Evolutionary conservation across 208 protist genomes (phyloP).

Genomic region (Kentomonas sorsogonicus): DNA sequence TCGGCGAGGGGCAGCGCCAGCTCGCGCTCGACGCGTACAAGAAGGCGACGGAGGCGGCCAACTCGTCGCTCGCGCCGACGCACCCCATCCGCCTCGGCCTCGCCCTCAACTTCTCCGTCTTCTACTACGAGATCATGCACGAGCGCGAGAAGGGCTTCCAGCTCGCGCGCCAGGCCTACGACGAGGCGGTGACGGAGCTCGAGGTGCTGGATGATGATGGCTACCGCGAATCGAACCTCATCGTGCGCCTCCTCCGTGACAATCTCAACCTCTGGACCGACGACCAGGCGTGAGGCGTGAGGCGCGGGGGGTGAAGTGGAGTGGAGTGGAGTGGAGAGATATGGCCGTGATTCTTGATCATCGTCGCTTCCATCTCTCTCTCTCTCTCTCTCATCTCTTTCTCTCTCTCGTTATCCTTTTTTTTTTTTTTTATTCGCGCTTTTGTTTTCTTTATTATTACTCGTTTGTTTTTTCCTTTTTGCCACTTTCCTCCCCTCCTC

Average conservation of each 20-base stretch:
- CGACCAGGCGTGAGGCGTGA: constrained; percentile 57
- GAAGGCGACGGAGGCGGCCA: constrained; percentile 84
- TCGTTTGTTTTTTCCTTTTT: no score
- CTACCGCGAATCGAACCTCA: constrained; percentile 99
- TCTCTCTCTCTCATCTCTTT: constrained; percentile 1
- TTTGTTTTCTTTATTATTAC: no score
- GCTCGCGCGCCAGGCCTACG: constrained; percentile 92
- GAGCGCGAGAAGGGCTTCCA: constrained; percentile 91
- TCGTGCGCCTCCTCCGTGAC: constrained; percentile 98
- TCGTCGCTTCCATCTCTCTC: constrained; percentile 2
- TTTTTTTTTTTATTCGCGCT: no score
- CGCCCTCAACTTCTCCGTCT: constrained; percentile 99
- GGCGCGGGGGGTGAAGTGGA: constrained; percentile 4
- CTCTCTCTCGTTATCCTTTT: no score
- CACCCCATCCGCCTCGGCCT: constrained; percentile 99
- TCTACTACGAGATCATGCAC: constrained; percentile 99
- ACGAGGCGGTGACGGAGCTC: constrained; percentile 96
- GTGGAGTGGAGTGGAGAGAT: not conserved
- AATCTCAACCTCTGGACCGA: constrained; percentile 99
- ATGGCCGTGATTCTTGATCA: not conserved
- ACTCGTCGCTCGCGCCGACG: constrained; percentile 88
- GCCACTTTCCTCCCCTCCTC: no score
- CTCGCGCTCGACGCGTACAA: constrained; percentile 87
- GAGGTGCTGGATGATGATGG: constrained; percentile 97
- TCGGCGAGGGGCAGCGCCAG: constrained; percentile 78